Percentiles rank a stretch among this genome's conserved stretches.
Evolutionary conservation across 371 early-diverging fungal species (phyloP).

Genomic region (Fennellomyces sp.): DNA sequence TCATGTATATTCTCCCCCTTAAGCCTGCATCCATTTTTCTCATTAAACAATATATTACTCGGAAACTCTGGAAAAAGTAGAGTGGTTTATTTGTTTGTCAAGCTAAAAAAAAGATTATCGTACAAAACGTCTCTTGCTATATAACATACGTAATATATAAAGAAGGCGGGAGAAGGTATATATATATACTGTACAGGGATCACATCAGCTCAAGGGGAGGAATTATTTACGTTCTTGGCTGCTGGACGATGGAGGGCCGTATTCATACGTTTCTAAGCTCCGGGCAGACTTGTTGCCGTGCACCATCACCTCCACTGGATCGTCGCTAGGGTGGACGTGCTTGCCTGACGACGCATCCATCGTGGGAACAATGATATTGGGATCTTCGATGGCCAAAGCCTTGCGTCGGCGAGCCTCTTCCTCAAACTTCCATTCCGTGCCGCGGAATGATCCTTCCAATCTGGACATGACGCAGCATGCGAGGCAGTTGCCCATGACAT

Average conservation of each 20-base stretch:
- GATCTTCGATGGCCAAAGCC: slow-evolving; percentile 52
- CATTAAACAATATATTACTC: too few species aligned
- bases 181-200: background rate
- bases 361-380: slow-evolving; percentile 19
- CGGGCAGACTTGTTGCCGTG: slow-evolving; percentile 9
- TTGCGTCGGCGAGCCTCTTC: slow-evolving; percentile 41
- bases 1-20: background rate
- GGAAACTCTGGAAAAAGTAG: too few species aligned
- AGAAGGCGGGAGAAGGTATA: background rate
- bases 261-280: background rate
- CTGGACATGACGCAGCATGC: slow-evolving; percentile 75
- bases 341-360: background rate
- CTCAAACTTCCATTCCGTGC: slow-evolving; percentile 48
- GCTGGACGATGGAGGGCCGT: background rate
- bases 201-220: too few species aligned
- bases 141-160: too few species aligned
- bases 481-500: slow-evolving; percentile 77
- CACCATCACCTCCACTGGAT: slow-evolving; percentile 12
- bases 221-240: background rate
- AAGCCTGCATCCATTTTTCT: slow-evolving; percentile 2
- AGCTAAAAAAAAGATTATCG: too few species aligned
- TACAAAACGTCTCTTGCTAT: too few species aligned
- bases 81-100: too few species aligned
- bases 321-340: background rate
- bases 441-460: slow-evolving; percentile 76